Evolutionary conservation across 192 early-diverging fungal genomes (phyloP), one percentile per base, ranked within the genome.

Genomic region (Coemansia sp.): DNA sequence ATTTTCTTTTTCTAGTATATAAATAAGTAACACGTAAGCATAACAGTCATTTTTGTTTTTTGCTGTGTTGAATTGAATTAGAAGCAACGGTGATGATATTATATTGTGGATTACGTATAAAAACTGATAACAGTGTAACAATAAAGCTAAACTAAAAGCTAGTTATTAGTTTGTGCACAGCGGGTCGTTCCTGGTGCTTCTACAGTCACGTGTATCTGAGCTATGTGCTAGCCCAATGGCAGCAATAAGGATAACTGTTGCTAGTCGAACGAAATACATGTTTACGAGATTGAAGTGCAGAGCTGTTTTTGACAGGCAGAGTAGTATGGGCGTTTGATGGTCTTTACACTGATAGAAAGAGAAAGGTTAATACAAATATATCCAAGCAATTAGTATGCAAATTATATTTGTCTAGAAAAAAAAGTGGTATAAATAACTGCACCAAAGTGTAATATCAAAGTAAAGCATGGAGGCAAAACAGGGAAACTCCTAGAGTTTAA

Each of bases 111-210:
- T 45, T 9, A 45, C 13, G 8, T 45, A 45, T 45, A 45, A 12
- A 45, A 45, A 45, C 16, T 50, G 19, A 16, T 50, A 50, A 50
- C 32, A 32, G 32, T 4, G 32, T 32, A 17, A 16, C 16, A 50
- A 7, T 17, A 50, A 14, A 37, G 25, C 55, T 17, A 56, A 56
- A 32, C 13, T 2, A 56, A 56, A 11, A 56, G 10, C 20, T 0
- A 17, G 17, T 4, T 56, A 53, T 42, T 46, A 75, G 19, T 57
- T 56, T 22, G 79, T 82, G 58, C 79, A 82, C 4, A 82, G 61
- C 32, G 79, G 79, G 39, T 82, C 79, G 62, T 64, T 82, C n/a
- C 54, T 65, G 17, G 78, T 81, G 10, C 67, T 71, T 59, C 75
- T 82, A 65, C 79, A 82, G 45, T 82, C 79, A 22, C 74, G 68